Base-by-base conservation (phyloP, 2,329 filamentous ascomycete genomes). In the Byssoonygena ceratinophila region DNA sequence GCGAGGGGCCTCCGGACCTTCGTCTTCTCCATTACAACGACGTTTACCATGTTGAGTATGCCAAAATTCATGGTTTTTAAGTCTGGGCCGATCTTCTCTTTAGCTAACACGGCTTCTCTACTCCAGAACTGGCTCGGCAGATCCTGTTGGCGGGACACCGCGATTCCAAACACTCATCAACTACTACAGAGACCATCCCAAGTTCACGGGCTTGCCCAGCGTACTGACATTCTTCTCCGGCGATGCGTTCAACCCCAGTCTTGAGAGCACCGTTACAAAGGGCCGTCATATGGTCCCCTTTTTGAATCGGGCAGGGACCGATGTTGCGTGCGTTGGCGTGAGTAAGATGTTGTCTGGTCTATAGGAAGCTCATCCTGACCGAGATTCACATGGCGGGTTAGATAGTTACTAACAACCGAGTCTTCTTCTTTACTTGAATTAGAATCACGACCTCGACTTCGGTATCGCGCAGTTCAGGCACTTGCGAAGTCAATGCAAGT, bases 371-470 rank as follows among this genome's bases (percentile, higher is more conserved):
- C 16, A 16, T 44, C 2, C 9, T 44, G 4, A n/a, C 23, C n/a
- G n/a, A n/a, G n/a, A n/a, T n/a, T n/a, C n/a, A n/a, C n/a, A n/a
- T n/a, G n/a, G 14, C 32, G 32, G 32, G 8, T 34, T n/a, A 16
- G n/a, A n/a, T n/a, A n/a, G n/a, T n/a, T n/a, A 37, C 34, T 37
- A 37, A 37, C n/a, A 4, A 18, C 4, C 18, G n/a, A 16, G 14
- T 37, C 18, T 14, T 16, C 14, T 16, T 37, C 18, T 34, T 34
- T 29, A 5, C 27, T 29, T 14, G 31, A 6, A 12, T 23, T 57
- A 88, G 78, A 95, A 95, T 65, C 89, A 95, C 66, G 90, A 95
- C 64, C 80, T 95, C 51, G 90, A 95, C 71, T 95, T 95, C 68
- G 90, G 89, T 11, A 84, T 94, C 37, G 76, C 78, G 52, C 88